These are phyloP conservation scores for Spergularia azorica DNA, from an alignment of 179 eudicot species.

Conservation along the genomic window DNA sequence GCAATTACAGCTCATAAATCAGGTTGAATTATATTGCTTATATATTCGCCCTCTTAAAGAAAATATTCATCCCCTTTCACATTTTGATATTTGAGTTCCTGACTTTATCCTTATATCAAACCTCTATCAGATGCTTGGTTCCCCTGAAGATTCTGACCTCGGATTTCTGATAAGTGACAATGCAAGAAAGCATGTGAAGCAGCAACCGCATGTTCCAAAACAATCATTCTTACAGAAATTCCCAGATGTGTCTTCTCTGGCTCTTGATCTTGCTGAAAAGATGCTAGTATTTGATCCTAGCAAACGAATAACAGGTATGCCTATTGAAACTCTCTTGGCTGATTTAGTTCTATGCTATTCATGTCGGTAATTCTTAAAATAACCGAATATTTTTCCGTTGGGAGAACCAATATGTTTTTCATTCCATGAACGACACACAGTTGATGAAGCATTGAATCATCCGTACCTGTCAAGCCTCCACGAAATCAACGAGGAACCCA, in stretches of 20 bases:
- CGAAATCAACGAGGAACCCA: slow-evolving; percentile 95
- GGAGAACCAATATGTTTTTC: not conserved
- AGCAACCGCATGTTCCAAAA: slow-evolving; percentile 58
- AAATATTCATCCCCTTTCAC: no score
- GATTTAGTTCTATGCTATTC: not conserved
- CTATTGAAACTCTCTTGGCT: not conserved
- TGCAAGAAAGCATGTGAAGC: slow-evolving; percentile 78
- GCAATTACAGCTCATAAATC: slow-evolving; percentile 61
- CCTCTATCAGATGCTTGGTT: slow-evolving; percentile 65
- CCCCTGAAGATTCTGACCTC: slow-evolving; percentile 84
- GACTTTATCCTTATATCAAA: not conserved
- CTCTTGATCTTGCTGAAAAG: slow-evolving; percentile 82
- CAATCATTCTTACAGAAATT: slow-evolving; percentile 63
- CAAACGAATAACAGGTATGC: slow-evolving; percentile 86
- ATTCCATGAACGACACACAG: slow-evolving; percentile 33
- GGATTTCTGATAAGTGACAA: slow-evolving; percentile 81
- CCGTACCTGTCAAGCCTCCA: slow-evolving; percentile 85
- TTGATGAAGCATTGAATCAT: slow-evolving; percentile 91
- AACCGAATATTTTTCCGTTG: not conserved
- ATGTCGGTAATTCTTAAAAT: not conserved
- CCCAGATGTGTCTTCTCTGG: slow-evolving; percentile 64
- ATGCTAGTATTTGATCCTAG: slow-evolving; percentile 95
- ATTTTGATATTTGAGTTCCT: not conserved
- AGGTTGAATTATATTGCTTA: slow-evolving; percentile 51
- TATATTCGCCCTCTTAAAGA: no score